Conservation (phyloP, 768 basidiomycete species). For the Psilocybe azurescens region DNA sequence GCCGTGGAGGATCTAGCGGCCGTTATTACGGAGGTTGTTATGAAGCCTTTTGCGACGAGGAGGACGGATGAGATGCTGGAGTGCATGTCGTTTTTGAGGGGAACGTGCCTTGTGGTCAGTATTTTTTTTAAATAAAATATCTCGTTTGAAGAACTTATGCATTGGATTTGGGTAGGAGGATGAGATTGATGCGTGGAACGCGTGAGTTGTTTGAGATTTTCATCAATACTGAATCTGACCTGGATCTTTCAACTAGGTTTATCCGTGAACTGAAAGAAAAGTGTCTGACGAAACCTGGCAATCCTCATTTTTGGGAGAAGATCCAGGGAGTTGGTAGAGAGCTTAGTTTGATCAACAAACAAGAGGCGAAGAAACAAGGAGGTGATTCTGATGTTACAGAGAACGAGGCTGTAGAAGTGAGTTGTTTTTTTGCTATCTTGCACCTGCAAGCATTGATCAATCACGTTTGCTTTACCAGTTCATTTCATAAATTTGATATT, state of each 20-base stretch:
- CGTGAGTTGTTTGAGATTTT: constrained; percentile 42
- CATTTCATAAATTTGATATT: not conserved
- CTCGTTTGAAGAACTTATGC: not conserved
- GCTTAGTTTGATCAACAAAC: constrained; percentile 65
- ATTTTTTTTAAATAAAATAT: not conserved
- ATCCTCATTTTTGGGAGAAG: constrained; percentile 69
- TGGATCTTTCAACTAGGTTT: constrained; percentile 50
- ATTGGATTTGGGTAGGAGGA: constrained; percentile 58
- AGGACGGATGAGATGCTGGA: constrained; percentile 74
- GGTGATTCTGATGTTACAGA: constrained; percentile 64
- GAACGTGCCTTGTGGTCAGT: constrained; percentile 66
- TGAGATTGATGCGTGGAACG: constrained; percentile 85
- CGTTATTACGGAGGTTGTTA: constrained; percentile 73
- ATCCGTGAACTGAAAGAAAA: constrained; percentile 59
- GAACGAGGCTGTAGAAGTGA: constrained; percentile 56
- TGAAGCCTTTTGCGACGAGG: constrained; percentile 71
- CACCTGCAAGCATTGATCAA: not conserved
- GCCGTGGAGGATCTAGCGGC: constrained; percentile 80
- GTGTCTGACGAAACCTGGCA: constrained; percentile 62
- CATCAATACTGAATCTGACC: not conserved
- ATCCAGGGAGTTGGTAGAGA: constrained; percentile 53
- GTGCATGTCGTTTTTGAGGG: constrained; percentile 72
- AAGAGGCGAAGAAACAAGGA: constrained; percentile 65
- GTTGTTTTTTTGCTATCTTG: constrained; percentile 3
- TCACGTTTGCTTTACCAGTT: not conserved